Evolutionary conservation across 139 green algal genomes (phyloP).

Genomic region (Marvania coccoides): DNA sequence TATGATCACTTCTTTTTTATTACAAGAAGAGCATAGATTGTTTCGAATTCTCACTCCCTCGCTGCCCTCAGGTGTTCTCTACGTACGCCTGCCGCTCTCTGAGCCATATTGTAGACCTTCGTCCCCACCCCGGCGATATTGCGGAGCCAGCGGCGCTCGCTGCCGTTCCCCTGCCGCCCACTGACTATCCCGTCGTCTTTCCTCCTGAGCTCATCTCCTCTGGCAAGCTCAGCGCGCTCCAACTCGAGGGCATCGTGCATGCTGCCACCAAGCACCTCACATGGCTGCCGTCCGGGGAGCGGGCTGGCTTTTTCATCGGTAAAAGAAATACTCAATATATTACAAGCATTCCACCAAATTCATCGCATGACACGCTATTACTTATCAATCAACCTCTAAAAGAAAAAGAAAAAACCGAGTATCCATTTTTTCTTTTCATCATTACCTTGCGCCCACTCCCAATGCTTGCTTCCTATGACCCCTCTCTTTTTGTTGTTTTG

Average conservation of each 20-base stretch:
- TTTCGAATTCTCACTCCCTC: no score
- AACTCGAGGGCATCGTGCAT: slow-evolving; percentile 81
- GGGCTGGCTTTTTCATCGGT: slow-evolving; percentile 8
- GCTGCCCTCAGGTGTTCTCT: slow-evolving; percentile 40
- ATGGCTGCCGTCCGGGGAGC: slow-evolving; percentile 56
- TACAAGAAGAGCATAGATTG: no score
- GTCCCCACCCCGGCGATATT: slow-evolving; percentile 59
- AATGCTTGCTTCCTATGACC: not conserved
- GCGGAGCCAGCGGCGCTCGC: slow-evolving; percentile 61
- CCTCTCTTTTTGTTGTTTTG: no score
- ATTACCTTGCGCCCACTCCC: slow-evolving; percentile 34
- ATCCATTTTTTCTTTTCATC: no score
- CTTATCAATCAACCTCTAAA: not conserved
- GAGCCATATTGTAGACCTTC: not conserved
- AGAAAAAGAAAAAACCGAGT: slow-evolving; percentile 39
- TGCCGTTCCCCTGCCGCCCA: slow-evolving; percentile 57
- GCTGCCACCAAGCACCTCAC: slow-evolving; percentile 72
- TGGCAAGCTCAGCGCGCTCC: slow-evolving; percentile 71
- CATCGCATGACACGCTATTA: not conserved
- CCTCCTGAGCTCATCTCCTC: slow-evolving; percentile 34
- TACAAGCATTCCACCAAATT: not conserved
- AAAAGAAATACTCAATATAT: not conserved
- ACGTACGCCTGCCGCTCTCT: slow-evolving; percentile 29
- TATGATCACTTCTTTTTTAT: no score
- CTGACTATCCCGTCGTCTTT: slow-evolving; percentile 58